Evolutionary conservation across 1,139 yeast genomes (phyloP), one percentile per base, ranked within the genome.

Genomic region (Lodderomyces theae): DNA sequence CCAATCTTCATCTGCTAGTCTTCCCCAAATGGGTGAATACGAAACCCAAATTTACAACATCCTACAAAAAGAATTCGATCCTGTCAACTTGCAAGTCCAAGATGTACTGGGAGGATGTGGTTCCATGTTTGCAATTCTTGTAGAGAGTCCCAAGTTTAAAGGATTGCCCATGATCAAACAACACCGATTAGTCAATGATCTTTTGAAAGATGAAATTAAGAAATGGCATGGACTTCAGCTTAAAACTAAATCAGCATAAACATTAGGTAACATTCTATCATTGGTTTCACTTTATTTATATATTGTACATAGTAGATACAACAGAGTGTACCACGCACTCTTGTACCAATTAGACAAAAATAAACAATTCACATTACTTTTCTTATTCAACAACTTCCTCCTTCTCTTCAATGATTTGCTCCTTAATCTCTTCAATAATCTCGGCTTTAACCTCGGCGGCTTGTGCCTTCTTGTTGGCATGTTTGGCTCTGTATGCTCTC

Each of bases 61-160:
- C 42, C 69, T 89, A 37, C 53, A 71, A 15, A 60, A 67, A 15
- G 73, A 74, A 42, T 75, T 89, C 39, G 51, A 64, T 12, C 96
- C 97, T 1, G 58, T 65, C 25, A 65, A 63, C 34, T 65, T 89
- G 38, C 72, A 73, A 38, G 96, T 90, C 8, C 71, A 72, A 49
- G 98, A 92, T 58, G 82, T 90, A 4, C 82, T 94, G 19, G 97
- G 77, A 17, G 98, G 99, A 0, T 94, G 98, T 66, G 99, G 99
- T 0, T 89, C 97, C 3, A 92, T 92, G 97, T 94, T 88, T 65
- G 89, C 96, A 35, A 92, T 92, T 39, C 69, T 76, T 46, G 78
- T 94, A 17, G 86, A 82, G 32, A 83, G 95, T 43, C 71, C 69
- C 2, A 69, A 79, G 55, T 92, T 92, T 64, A 80, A 84, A 52